Evolutionary conservation across 495 filamentous ascomycete species (phyloP), one percentile per base, ranked within the genome.

Genomic region (Collariella sp.): DNA sequence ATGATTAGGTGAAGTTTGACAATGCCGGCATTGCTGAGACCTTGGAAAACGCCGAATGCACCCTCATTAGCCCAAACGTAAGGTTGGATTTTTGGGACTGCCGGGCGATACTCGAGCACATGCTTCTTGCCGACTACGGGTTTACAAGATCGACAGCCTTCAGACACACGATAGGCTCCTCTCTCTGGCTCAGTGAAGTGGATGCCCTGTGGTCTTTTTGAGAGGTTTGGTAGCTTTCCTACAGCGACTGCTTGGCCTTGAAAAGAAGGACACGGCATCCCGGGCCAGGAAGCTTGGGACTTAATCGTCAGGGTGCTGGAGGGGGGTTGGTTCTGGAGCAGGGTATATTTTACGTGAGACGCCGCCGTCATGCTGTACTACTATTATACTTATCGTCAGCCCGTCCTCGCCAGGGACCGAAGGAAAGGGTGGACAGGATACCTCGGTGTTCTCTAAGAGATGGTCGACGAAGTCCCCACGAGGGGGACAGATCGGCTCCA

Each of bases 401-500:
- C 46, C 3, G 29, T 51, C 19, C 18, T 18, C 2, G 3, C 29
- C 22, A 1, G 16, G 31, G 35, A 16, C 19, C 31, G n/a, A 6
- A 12, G 29, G 36, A 1, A 29, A 18, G 43, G 38, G 9, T n/a
- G 31, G 15, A 55, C 47, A 13, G 51, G 46, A 19, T 59, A 59
- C 35, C 51, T 24, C 6, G 57, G 57, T 9, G 24, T 55, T 23
- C 15, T 59, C 3, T 44, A 56, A 23, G 43, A 54, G 35, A 50
- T 60, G 7, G 50, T 60, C 43, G 49, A 33, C 36, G 52, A 59
- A 15, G 38, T 59, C 23, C 52, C 57, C 1, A 51, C 34, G 0
- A 47, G 40, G 38, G 46, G 52, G 5, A 40, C 52, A 2, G 52
- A 55, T 42, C 47, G 52, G n/a, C 35, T 59, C 1, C 15, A 40